Base-by-base conservation (phyloP, 73 alveolate species). In the Effrenium voratum region DNA sequence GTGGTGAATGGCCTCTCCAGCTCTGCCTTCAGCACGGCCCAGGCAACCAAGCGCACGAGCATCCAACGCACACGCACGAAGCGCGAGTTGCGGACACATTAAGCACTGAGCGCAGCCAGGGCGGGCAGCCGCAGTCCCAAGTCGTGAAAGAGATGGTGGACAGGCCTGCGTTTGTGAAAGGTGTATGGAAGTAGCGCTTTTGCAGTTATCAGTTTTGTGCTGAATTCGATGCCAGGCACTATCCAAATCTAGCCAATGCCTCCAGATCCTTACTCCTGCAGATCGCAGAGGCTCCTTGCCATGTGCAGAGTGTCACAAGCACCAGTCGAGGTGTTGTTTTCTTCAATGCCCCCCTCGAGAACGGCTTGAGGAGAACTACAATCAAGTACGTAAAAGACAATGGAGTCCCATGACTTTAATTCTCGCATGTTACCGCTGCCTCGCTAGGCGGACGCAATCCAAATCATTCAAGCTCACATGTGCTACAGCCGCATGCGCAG, bases 91-190 rank as follows among this genome's bases (percentile, higher is more conserved):
- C n/a, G n/a, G n/a, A n/a, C n/a, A n/a, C n/a, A n/a, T n/a, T n/a
- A n/a, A n/a, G n/a, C n/a, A n/a, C n/a, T n/a, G n/a, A n/a, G n/a
- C n/a, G n/a, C n/a, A n/a, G n/a, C n/a, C n/a, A n/a, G n/a, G n/a
- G n/a, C n/a, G n/a, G n/a, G n/a, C n/a, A n/a, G n/a, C n/a, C n/a
- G n/a, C n/a, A n/a, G n/a, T 87, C 95, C 30, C 28, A 47, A 12
- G 81, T 87, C 85, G 95, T 87, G 85, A 87, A 66, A 45, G 95
- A 87, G 85, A 87, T 87, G 95, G 38, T 87, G 95, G 81, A 87
- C 68, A 87, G 95, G 95, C 95, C 46, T 45, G 4, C 63, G 63
- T 8, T 19, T 52, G 63, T 52, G 63, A 8, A 8, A 19, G 63
- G 63, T 52, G 63, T 52, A 52, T 8, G 26, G n/a, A n/a, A n/a